Evolutionary conservation across 1,139 yeast genomes (phyloP).

Genomic region (Diutina pseudorugosa): DNA sequence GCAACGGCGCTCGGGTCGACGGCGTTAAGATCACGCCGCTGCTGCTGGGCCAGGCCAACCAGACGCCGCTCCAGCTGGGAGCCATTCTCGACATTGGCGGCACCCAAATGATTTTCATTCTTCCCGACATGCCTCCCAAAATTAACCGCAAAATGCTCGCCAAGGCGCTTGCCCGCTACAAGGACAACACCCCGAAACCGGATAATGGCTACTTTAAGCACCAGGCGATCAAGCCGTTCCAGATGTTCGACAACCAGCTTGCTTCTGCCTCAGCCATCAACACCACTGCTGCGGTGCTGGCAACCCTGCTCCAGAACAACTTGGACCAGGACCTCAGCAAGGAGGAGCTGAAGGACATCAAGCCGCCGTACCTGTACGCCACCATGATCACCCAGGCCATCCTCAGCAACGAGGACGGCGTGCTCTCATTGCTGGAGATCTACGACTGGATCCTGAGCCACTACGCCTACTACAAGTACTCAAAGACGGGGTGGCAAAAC

Average conservation of each 20-base stretch:
- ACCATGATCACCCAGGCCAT: slow-evolving; percentile 98
- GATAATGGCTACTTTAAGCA: background rate
- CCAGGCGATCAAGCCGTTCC: slow-evolving; percentile 21
- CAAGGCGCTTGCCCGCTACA: slow-evolving; percentile 23
- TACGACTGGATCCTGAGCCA: slow-evolving; percentile 82
- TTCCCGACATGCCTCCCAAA: slow-evolving; percentile 82
- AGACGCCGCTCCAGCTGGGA: slow-evolving; percentile 63
- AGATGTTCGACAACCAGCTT: slow-evolving; percentile 36
- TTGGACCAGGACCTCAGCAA: slow-evolving; percentile 65
- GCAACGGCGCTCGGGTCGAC: slow-evolving; percentile 91
- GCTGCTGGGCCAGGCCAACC: slow-evolving; percentile 30
- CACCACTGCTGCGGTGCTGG: slow-evolving; percentile 16
- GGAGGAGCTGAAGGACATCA: slow-evolving; percentile 84
- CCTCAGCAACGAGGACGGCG: slow-evolving; percentile 76
- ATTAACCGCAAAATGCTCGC: slow-evolving; percentile 41
- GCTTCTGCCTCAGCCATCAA: slow-evolving; percentile 24
- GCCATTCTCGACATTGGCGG: slow-evolving; percentile 91
- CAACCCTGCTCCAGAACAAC: slow-evolving; percentile 32
- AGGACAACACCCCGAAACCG: slow-evolving; percentile 8
- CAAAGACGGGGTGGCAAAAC: slow-evolving; percentile 88
- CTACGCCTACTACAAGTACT: slow-evolving; percentile 83
- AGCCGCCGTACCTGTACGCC: slow-evolving; percentile 95
- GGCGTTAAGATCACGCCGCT: slow-evolving; percentile 33
- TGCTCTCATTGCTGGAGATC: slow-evolving; percentile 79
- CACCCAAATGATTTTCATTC: slow-evolving; percentile 96